A percentile compares a stretch with the other conserved stretches of the same genome.
These are phyloP conservation scores for Forsythia viridissima DNA, from an alignment of 257 asterid species.

Conservation along the genomic window DNA sequence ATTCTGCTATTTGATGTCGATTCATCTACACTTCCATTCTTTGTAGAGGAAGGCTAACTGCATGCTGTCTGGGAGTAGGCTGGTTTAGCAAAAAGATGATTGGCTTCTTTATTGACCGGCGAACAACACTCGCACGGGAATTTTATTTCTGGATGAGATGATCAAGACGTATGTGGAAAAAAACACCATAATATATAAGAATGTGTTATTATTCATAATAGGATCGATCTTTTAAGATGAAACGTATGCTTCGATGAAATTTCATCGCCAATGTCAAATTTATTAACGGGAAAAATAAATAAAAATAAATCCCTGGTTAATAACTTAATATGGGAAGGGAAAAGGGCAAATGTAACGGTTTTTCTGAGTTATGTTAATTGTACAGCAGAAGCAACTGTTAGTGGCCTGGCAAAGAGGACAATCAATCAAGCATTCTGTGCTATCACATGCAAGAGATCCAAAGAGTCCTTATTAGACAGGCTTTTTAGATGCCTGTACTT, in stretches of 20 bases:
- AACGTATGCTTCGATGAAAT: too few species aligned
- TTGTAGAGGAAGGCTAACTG: neutral
- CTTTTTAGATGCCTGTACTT: constrained; percentile 38
- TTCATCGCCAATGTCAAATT: too few species aligned
- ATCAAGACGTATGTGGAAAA: too few species aligned
- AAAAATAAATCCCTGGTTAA: too few species aligned
- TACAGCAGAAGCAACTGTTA: constrained; percentile 23
- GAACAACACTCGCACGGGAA: neutral
- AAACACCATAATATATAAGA: too few species aligned
- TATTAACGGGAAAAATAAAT: too few species aligned
- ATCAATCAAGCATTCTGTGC: constrained; percentile 22
- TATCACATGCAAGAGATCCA: constrained; percentile 39
- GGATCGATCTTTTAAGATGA: too few species aligned
- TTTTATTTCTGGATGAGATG: too few species aligned
- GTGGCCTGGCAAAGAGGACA: constrained; percentile 38
- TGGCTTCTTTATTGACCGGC: neutral
- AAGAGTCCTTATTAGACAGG: constrained; percentile 41
- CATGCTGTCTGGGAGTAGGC: neutral
- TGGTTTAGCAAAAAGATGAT: neutral
- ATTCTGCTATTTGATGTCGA: neutral
- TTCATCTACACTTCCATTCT: neutral
- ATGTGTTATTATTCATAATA: too few species aligned
- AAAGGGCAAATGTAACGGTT: constrained; percentile 34
- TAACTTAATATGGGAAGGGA: neutral
- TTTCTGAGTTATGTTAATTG: constrained; percentile 28